Percentiles rank a stretch among this genome's conserved stretches.
Conservation (phyloP, 2,329 filamentous ascomycete species). For the Zymoseptoria passerinii region DNA sequence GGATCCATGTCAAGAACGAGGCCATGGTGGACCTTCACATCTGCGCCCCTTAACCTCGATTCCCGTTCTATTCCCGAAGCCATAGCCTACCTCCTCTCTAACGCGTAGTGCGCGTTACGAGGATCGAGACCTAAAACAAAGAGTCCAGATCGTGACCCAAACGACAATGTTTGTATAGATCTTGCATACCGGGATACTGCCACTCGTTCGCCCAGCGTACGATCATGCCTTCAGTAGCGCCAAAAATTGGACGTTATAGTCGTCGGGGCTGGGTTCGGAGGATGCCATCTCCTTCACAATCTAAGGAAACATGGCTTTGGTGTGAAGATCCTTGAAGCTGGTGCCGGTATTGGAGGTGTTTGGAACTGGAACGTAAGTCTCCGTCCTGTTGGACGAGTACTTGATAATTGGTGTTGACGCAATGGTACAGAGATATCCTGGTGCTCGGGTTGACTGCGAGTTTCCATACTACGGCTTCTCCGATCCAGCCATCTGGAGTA, state of each 20-base stretch:
- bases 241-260: slow-evolving; percentile 9
- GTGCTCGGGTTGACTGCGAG: slow-evolving; percentile 39
- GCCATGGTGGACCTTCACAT: too few relatives aligned
- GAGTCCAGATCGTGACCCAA: background rate
- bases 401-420: too few relatives aligned
- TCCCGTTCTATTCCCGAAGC: too few relatives aligned
- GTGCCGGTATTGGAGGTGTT: slow-evolving; percentile 27
- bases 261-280: slow-evolving; percentile 15
- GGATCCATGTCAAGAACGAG: too few relatives aligned
- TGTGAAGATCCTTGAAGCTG: slow-evolving; percentile 27
- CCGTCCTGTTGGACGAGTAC: too few relatives aligned
- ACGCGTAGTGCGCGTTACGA: too few relatives aligned
- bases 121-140: too few relatives aligned
- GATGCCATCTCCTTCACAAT: slow-evolving; percentile 18
- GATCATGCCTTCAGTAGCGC: slow-evolving; percentile 1
- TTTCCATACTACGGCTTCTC: slow-evolving; percentile 41
- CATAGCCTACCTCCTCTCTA: too few relatives aligned
- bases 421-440: slow-evolving; percentile 30
- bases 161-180: too few relatives aligned
- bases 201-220: background rate
- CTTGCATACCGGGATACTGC: too few relatives aligned
- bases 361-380: slow-evolving; percentile 27
- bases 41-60: too few relatives aligned
- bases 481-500: slow-evolving; percentile 40
- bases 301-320: slow-evolving; percentile 26